phyloP scores from a whole-genome alignment of 2,329 filamentous ascomycete species.

The Clonostachys rosea region DNA sequence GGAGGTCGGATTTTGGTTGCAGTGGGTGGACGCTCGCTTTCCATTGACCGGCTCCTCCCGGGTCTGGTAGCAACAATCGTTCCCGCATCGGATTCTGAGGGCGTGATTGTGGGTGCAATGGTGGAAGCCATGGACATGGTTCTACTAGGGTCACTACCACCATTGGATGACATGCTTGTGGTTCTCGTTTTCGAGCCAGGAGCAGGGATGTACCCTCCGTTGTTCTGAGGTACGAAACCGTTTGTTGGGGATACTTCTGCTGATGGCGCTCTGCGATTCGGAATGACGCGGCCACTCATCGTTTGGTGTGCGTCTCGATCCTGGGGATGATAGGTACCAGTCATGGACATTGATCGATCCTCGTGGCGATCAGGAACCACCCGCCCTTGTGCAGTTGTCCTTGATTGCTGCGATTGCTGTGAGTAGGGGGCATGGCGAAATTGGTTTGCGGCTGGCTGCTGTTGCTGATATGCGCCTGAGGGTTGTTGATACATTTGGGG shows the following conservation, averaged over 20 bases:
- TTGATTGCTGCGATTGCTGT: slow-evolving; percentile 54
- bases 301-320: slow-evolving; percentile 83
- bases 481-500: slow-evolving; percentile 68
- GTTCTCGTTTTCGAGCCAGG: slow-evolving; percentile 53
- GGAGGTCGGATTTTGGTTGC: slow-evolving; percentile 64
- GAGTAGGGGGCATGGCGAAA: slow-evolving; percentile 74
- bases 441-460: slow-evolving; percentile 63
- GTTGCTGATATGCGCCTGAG: slow-evolving; percentile 54
- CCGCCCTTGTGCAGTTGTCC: slow-evolving; percentile 86
- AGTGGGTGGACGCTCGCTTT: slow-evolving; percentile 51
- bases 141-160: slow-evolving; percentile 44
- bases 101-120: slow-evolving; percentile 63
- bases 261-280: slow-evolving; percentile 51
- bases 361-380: slow-evolving; percentile 88
- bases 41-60: slow-evolving; percentile 51
- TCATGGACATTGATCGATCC: slow-evolving; percentile 95
- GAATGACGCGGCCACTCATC: slow-evolving; percentile 89
- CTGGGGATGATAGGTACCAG: slow-evolving; percentile 62
- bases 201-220: slow-evolving; percentile 31
- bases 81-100: slow-evolving; percentile 49
- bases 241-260: slow-evolving; percentile 30
- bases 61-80: slow-evolving; percentile 46
- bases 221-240: slow-evolving; percentile 24
- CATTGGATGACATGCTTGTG: slow-evolving; percentile 55
- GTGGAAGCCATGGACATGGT: slow-evolving; percentile 94